Base-by-base conservation (phyloP, 2,329 filamentous ascomycete species). In the Microcera coccophila region DNA sequence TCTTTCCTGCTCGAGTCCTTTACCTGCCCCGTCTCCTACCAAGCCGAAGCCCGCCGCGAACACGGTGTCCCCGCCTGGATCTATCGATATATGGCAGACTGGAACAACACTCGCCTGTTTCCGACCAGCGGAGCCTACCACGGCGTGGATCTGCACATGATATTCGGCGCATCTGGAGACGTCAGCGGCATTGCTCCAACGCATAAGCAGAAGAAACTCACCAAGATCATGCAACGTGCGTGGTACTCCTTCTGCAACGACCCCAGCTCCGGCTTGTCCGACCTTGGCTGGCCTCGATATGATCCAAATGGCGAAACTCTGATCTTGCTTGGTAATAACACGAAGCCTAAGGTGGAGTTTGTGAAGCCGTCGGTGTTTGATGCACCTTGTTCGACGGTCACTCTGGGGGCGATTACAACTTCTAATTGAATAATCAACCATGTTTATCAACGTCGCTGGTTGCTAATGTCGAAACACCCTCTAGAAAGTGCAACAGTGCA, bases 21-120 rank as follows among this genome's bases (percentile, higher is more conserved):
- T 35, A 69, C 69, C 4, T 76, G 73, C 26, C 69, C 73, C 2
- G 66, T 67, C 10, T 57, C 63, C 2, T 59, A 63, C 41, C 66
- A 71, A 18, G 68, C 65, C 4, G 44, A 50, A 2, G 63, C 63
- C 1, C 67, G 70, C 7, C 53, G 52, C 1, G 35, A 42, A 1
- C 50, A 66, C 17, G 60, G 55, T 5, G 61, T 73, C 2, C 60
- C 69, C 0, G 55, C 66, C 8, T 77, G 70, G 68, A 62, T 62
- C 3, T 74, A 69, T 36, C 69, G 72, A 21, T 77, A 74, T 52
- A 63, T 71, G 38, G 73, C 65, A 16, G 71, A 76, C 49, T 78
- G 71, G 69, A 49, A 68, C 21, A 76, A 74, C 43, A 68, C 69
- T 1, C 61, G 70, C 0, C 58, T 76, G 18, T 73, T 69, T 41